Evolutionary conservation across 495 filamentous ascomycete genomes (phyloP), one percentile per base, ranked within the genome.

Genomic region (Aspergillus funiculosus): DNA sequence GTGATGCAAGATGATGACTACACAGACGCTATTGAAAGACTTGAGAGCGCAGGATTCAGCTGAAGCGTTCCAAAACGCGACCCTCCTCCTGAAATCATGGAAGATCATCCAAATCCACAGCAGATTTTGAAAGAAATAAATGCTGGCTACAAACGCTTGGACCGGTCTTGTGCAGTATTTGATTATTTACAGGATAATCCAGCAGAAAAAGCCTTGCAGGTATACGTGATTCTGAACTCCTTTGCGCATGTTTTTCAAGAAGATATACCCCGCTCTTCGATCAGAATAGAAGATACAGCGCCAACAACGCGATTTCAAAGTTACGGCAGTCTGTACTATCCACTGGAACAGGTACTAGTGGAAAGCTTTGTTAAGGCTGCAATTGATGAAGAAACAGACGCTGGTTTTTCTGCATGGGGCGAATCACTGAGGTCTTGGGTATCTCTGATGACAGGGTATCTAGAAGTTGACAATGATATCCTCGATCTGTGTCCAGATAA

Each of bases 1-100:
- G 54, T 56, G n/a, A 50, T 61, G 15, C 50, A 21, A 36, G 58
- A 61, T 42, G 34, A 56, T 3, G 46, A 57, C 43, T 55, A 55
- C 22, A 13, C 14, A 24, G 27, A 15, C 11, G 48, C 54, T 3
- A 52, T 36, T 30, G 10, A 54, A 48, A 52, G 35, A 32, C 57
- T 60, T 22, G 19, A 50, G 21, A 43, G 20, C 10, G 35, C 57
- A n/a, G 53, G 53, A 31, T 57, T 57, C 42, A 17, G 10, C 26
- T 48, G 17, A 37, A 55, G n/a, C 9, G 18, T 26, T 48, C 51
- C 46, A 34, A 50, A 58, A 36, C 54, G 54, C 30, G 27, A 9
- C 5, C 51, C 51, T 39, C 11, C 46, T 34, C 44, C 51, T 13
- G 51, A 52, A 34, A 45, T 60, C 11, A 44, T 52, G 42, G 42